Evolutionary conservation across 2,329 filamentous ascomycete species (phyloP).

Genomic region (Ceratocystis cubensis): DNA sequence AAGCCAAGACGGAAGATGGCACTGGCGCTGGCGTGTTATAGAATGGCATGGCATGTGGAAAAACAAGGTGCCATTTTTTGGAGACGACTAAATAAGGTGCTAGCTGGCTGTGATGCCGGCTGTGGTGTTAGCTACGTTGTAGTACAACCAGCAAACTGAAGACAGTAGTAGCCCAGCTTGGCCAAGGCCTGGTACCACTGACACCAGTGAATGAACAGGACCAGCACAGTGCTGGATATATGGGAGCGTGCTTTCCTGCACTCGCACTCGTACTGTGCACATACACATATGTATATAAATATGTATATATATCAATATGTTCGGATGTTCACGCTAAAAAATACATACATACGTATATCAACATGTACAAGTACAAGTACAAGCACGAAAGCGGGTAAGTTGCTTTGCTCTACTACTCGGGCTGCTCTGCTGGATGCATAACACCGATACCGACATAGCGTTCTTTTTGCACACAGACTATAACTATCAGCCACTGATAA

Average conservation of each 20-base stretch:
- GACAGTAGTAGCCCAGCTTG: too few relatives aligned
- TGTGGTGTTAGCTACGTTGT: neutral
- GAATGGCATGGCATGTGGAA: neutral
- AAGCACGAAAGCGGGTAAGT: too few relatives aligned
- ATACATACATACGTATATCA: neutral
- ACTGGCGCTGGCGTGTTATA: neutral
- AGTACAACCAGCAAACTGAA: neutral
- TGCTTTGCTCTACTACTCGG: too few relatives aligned
- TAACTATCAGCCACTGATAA: neutral
- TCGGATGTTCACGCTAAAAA: too few relatives aligned
- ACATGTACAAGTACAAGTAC: neutral
- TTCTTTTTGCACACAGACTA: neutral
- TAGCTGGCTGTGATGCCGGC: neutral
- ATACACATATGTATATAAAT: neutral
- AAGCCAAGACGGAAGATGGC: neutral
- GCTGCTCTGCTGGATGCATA: too few relatives aligned
- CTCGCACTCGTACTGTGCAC: neutral
- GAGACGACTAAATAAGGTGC: too few relatives aligned
- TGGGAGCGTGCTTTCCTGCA: neutral
- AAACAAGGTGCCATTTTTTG: neutral
- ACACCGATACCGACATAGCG: neutral
- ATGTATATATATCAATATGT: neutral
- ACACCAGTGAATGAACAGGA: too few relatives aligned
- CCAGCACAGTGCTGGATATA: too few relatives aligned
- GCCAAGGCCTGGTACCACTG: too few relatives aligned